Conservation (phyloP, 2,329 filamentous ascomycete species). For the Aspergillus hiratsukae region DNA sequence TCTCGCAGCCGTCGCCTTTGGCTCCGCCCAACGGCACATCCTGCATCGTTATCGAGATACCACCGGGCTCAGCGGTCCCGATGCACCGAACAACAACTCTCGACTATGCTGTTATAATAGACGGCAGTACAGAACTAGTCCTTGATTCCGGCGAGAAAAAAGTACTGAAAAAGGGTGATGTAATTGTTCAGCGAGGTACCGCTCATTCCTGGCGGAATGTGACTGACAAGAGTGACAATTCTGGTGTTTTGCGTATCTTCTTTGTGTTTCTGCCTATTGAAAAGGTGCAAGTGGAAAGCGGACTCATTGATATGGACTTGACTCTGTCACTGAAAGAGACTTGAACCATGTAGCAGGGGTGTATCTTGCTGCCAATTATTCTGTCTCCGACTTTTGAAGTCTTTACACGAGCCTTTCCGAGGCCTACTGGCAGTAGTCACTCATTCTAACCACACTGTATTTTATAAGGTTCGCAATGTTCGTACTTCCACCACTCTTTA, state of each 20-base stretch:
- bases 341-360: not conserved
- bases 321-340: not conserved
- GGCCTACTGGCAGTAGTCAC: not conserved
- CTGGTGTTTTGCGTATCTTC: not conserved
- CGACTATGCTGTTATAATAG: not conserved
- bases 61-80: not conserved
- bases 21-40: not conserved
- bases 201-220: not conserved
- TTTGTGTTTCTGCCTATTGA: not conserved
- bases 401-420: not conserved
- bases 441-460: not conserved
- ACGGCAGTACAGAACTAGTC: not conserved
- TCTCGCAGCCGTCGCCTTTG: not conserved
- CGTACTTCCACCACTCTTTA: not conserved
- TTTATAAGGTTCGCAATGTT: not conserved
- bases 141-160: not conserved
- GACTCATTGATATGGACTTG: not conserved
- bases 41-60: not conserved
- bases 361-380: no score
- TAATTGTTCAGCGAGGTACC: not conserved
- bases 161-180: not conserved
- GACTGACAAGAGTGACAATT: not conserved
- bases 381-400: no score
- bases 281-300: not conserved
- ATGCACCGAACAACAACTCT: not conserved